A percentile compares a stretch with the other conserved stretches of the same genome.
Evolutionary conservation across 805 yeast genomes (phyloP).

Genomic region (Wickerhamiella spandovensis): DNA sequence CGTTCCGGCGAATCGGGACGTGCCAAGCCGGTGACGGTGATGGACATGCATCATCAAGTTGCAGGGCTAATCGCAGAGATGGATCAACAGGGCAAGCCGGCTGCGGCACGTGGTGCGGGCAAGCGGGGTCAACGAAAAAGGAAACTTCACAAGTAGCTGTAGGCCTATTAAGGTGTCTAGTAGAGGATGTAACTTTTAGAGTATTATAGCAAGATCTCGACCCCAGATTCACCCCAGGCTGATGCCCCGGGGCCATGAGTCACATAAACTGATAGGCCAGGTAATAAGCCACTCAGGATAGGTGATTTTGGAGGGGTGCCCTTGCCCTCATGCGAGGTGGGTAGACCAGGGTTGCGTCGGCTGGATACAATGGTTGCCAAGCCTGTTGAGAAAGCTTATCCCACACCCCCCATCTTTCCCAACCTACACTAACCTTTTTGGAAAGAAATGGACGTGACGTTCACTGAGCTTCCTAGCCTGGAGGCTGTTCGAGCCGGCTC

Average conservation of each 20-base stretch:
- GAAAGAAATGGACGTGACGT: conserved; percentile 20
- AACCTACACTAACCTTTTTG: neutral
- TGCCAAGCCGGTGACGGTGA: neutral
- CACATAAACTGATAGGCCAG: neutral
- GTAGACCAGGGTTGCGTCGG: neutral
- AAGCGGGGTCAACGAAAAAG: too few relatives aligned
- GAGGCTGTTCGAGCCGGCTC: conserved; percentile 27
- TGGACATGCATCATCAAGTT: neutral
- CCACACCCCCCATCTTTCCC: neutral
- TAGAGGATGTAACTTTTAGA: too few relatives aligned
- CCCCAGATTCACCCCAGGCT: neutral
- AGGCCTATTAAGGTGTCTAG: too few relatives aligned
- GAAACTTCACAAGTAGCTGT: too few relatives aligned
- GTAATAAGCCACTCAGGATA: neutral
- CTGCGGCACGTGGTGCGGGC: neutral
- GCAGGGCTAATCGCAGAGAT: neutral
- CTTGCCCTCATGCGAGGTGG: neutral
- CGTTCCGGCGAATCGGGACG: too few relatives aligned
- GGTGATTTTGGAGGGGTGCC: neutral
- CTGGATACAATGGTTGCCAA: neutral
- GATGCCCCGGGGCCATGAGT: neutral
- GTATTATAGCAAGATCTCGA: too few relatives aligned
- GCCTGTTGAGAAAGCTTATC: neutral
- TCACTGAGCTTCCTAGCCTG: conserved; percentile 21
- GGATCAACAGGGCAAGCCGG: neutral